Conservation (phyloP, 2,329 filamentous ascomycete species). For the Ophiobolus disseminans region DNA sequence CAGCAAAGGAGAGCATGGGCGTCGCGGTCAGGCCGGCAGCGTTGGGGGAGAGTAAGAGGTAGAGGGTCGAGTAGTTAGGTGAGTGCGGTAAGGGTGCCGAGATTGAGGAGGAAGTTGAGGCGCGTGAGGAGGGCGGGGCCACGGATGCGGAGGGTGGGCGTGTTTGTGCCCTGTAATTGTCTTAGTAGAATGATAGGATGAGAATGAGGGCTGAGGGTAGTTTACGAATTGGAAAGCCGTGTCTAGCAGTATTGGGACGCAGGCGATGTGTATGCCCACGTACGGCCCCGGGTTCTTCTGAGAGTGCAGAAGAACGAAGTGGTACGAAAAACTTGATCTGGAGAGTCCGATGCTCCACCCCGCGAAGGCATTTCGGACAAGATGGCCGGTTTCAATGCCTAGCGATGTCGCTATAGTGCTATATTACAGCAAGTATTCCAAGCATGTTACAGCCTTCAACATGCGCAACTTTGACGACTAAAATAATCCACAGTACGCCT, state of each 20-base stretch:
- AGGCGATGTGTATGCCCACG: constrained; percentile 77
- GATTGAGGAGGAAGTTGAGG: constrained; percentile 49
- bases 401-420: too few relatives aligned
- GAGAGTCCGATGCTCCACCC: too few relatives aligned
- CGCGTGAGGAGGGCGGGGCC: constrained; percentile 38
- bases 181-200: neutral
- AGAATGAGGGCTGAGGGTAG: constrained; percentile 5
- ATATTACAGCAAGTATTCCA: too few relatives aligned
- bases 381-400: too few relatives aligned
- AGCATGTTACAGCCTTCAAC: too few relatives aligned
- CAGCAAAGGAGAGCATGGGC: constrained; percentile 74
- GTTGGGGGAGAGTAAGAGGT: constrained; percentile 85
- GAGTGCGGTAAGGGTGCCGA: constrained; percentile 59
- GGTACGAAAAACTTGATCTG: too few relatives aligned
- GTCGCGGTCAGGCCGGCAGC: constrained; percentile 80
- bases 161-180: constrained; percentile 61
- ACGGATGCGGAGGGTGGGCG: constrained; percentile 52
- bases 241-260: constrained; percentile 76
- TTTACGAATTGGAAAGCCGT: constrained; percentile 75
- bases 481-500: too few relatives aligned
- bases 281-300: too few relatives aligned
- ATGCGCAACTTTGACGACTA: too few relatives aligned
- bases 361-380: too few relatives aligned
- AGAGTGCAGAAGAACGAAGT: too few relatives aligned
- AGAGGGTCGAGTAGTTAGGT: constrained; percentile 79